Evolutionary conservation across 179 eudicot genomes (phyloP).

Genomic region (Beta macrorhiza): DNA sequence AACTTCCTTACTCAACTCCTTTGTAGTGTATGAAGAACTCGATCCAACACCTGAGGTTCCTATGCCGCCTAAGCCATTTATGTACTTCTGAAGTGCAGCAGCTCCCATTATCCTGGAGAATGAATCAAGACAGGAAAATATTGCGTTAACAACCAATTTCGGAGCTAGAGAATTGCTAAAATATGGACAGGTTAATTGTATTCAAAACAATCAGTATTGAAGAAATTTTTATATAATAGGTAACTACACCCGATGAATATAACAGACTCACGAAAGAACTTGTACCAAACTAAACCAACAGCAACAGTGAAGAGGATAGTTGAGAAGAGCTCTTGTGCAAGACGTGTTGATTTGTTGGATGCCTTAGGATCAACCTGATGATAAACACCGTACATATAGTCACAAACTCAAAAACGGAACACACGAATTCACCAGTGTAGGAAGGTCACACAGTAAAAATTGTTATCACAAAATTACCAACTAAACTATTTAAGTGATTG

Average conservation of each 20-base stretch:
- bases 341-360: slow-evolving; percentile 59
- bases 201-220: slow-evolving; percentile 1
- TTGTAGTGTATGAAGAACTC: slow-evolving; percentile 73
- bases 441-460: not conserved
- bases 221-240: not conserved
- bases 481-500: not conserved
- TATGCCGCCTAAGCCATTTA: slow-evolving; percentile 76
- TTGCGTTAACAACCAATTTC: not conserved
- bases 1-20: slow-evolving; percentile 83
- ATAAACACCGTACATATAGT: slow-evolving; percentile 1
- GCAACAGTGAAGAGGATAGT: slow-evolving; percentile 72
- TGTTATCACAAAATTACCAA: not conserved
- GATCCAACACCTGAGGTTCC: slow-evolving; percentile 98
- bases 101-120: slow-evolving; percentile 77
- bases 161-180: not conserved
- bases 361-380: slow-evolving; percentile 81
- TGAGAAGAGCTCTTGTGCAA: slow-evolving; percentile 79
- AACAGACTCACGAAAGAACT: slow-evolving; percentile 38
- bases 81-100: slow-evolving; percentile 81
- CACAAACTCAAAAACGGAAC: not conserved
- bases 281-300: slow-evolving; percentile 80
- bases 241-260: slow-evolving; percentile 5
- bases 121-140: not conserved
- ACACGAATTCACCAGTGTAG: not conserved
- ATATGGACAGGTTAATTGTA: not conserved